Percentiles rank a stretch among this genome's conserved stretches.
phyloP scores from a whole-genome alignment of 2,329 filamentous ascomycete species.

The Trichocomaceae sp. region DNA sequence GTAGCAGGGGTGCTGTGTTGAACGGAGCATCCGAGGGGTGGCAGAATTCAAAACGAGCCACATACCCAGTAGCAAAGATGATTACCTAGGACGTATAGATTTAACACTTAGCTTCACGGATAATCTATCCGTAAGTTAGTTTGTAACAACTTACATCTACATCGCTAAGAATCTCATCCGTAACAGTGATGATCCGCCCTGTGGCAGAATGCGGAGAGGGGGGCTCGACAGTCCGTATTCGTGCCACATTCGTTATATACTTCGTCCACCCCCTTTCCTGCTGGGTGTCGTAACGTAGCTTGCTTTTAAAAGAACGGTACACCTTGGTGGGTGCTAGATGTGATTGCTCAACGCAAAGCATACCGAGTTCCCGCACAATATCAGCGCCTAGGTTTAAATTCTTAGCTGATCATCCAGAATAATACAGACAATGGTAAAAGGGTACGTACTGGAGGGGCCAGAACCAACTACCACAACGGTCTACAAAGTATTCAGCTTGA shows the following conservation, averaged over 20 bases:
- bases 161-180: neutral
- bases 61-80: neutral
- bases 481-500: neutral
- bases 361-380: constrained; percentile 4
- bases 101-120: neutral
- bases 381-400: neutral
- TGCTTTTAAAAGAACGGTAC: constrained; percentile 1
- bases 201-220: neutral
- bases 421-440: neutral
- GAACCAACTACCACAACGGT: constrained; percentile 1
- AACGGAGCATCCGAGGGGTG: neutral
- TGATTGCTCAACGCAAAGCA: constrained; percentile 2
- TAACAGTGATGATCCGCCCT: neutral
- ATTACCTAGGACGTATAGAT: neutral
- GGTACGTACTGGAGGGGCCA: neutral
- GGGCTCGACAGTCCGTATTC: neutral
- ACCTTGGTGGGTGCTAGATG: neutral
- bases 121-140: neutral
- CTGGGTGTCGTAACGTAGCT: neutral
- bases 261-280: constrained; percentile 1
- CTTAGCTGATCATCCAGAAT: too few relatives aligned
- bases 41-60: constrained; percentile 2
- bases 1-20: neutral
- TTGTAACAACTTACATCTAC: neutral
- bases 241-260: neutral